A percentile compares a stretch with the other conserved stretches of the same genome.
Evolutionary conservation across 2,329 filamentous ascomycete genomes (phyloP).

Genomic region (Graphiopsis chlorocephala): DNA sequence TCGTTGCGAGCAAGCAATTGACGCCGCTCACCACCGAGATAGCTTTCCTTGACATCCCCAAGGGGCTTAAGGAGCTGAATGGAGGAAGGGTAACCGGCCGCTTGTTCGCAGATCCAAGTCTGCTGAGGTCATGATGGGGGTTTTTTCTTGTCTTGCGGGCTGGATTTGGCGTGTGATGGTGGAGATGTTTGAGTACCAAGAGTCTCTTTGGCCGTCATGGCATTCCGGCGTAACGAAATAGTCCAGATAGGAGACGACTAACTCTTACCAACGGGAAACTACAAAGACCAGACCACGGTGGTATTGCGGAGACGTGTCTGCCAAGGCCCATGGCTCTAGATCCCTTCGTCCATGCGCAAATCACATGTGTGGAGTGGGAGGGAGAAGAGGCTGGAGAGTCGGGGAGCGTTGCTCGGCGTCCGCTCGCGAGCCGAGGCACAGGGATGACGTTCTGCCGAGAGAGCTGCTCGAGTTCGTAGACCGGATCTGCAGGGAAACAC

Average conservation of each 20-base stretch:
- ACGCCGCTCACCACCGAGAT: not conserved
- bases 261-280: not conserved
- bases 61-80: not conserved
- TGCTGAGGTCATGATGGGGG: not conserved
- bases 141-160: not conserved
- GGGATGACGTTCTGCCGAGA: not conserved
- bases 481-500: slow-evolving; percentile 4
- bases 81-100: not conserved
- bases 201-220: not conserved
- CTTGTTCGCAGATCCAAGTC: not conserved
- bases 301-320: not conserved
- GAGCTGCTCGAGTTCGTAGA: not conserved
- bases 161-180: not conserved
- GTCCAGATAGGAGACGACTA: not conserved
- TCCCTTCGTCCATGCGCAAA: slow-evolving; percentile 2
- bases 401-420: not conserved
- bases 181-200: not conserved
- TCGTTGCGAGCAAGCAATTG: not conserved
- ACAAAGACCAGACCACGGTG: not conserved
- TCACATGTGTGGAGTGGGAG: not conserved
- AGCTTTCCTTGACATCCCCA: not conserved
- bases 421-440: not conserved
- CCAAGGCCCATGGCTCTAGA: not conserved
- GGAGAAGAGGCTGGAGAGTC: not conserved
- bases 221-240: not conserved